Conservation (phyloP, 805 yeast genomes). For the Candida germanica region DNA sequence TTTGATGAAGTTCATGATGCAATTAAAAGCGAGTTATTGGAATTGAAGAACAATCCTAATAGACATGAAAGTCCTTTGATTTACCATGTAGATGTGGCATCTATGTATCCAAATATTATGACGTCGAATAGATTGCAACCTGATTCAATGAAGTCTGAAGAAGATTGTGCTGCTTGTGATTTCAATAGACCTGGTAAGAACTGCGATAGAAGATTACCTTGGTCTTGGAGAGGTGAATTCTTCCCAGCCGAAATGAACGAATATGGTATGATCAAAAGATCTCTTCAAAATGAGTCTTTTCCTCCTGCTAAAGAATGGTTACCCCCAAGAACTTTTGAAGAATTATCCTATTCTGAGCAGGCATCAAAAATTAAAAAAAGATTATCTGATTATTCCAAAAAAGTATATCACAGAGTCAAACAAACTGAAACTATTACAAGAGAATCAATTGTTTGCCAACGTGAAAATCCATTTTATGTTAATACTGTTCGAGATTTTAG, state of each 20-base stretch:
- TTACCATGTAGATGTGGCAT: slow-evolving; percentile 97
- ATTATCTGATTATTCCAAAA: slow-evolving; percentile 77
- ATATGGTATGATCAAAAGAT: slow-evolving; percentile 82
- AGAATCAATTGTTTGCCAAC: slow-evolving; percentile 92
- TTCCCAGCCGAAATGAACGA: slow-evolving; percentile 90
- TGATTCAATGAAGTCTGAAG: slow-evolving; percentile 92
- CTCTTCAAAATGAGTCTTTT: slow-evolving; percentile 74
- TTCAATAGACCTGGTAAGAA: slow-evolving; percentile 92
- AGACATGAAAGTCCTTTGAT: slow-evolving; percentile 80
- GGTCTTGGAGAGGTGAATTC: slow-evolving; percentile 99
- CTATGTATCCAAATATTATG: slow-evolving; percentile 99
- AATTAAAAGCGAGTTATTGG: slow-evolving; percentile 54
- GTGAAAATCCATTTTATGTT: slow-evolving; percentile 96
- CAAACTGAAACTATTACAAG: slow-evolving; percentile 81
- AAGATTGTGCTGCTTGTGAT: slow-evolving; percentile 96
- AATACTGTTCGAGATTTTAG: slow-evolving; percentile 91
- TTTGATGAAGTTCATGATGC: slow-evolving; percentile 68
- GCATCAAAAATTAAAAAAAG: slow-evolving; percentile 72
- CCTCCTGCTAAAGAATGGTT: slow-evolving; percentile 57
- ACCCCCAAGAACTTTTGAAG: slow-evolving; percentile 67
- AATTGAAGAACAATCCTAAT: slow-evolving; percentile 56
- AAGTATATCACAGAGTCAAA: slow-evolving; percentile 78
- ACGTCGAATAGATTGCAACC: slow-evolving; percentile 96
- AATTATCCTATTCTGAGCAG: slow-evolving; percentile 74
- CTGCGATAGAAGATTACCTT: slow-evolving; percentile 86